Percentiles rank a stretch among this genome's conserved stretches.
Evolutionary conservation across 2,329 filamentous ascomycete species (phyloP).

Genomic region (Diaporthe batatas): DNA sequence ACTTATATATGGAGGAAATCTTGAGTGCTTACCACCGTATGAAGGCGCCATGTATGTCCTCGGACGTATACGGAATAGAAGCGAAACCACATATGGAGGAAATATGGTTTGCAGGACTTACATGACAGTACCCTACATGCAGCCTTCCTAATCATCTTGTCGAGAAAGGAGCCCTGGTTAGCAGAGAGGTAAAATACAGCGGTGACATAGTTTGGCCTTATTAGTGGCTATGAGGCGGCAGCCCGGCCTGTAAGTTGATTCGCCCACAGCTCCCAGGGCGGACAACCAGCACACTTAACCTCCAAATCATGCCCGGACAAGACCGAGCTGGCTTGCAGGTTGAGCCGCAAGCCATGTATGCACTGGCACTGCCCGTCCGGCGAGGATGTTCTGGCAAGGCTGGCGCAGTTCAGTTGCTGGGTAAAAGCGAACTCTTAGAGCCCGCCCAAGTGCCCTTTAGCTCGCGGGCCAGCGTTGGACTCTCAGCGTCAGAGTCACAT

Average conservation of each 20-base stretch:
- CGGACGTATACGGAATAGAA: no score
- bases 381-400: neutral
- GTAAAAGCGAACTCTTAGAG: no score
- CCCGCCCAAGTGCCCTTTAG: neutral
- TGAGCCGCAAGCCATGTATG: slow-evolving; percentile 9
- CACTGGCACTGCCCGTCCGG: neutral
- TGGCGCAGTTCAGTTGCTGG: no score
- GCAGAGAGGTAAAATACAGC: neutral
- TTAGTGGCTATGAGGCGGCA: slow-evolving; percentile 9
- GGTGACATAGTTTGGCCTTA: slow-evolving; percentile 28
- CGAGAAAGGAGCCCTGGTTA: neutral
- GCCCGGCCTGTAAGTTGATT: slow-evolving; percentile 3
- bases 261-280: neutral
- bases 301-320: neutral
- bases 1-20: slow-evolving; percentile 4
- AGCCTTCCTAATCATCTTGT: neutral
- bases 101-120: no score
- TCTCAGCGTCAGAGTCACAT: slow-evolving; percentile 30
- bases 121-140: neutral
- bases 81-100: no score
- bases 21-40: no score
- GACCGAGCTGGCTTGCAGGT: slow-evolving; percentile 1
- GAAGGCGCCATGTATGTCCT: no score
- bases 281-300: neutral
- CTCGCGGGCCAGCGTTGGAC: neutral